Evolutionary conservation across 768 basidiomycete genomes (phyloP).

Genomic region (Coprinellus micaceus): DNA sequence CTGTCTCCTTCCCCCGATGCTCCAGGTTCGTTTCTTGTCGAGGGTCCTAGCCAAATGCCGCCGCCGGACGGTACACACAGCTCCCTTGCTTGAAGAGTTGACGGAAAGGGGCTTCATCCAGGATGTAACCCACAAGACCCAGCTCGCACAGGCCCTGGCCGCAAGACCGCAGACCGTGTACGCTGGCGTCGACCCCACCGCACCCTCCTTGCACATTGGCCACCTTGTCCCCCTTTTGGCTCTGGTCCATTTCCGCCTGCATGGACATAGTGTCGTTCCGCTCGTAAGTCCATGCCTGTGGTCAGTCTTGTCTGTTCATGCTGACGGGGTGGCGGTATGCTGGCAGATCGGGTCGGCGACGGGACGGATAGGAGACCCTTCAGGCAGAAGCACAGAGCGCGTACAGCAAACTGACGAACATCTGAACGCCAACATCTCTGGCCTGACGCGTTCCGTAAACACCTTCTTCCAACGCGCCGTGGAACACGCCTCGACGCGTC

Average conservation of each 20-base stretch:
- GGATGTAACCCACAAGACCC: conserved; percentile 43
- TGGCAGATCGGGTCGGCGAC: conserved; percentile 91
- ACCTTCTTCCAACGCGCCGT: conserved; percentile 68
- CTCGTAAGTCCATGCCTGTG: conserved; percentile 53
- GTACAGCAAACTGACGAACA: conserved; percentile 56
- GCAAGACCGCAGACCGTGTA: conserved; percentile 59
- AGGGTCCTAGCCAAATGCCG: conserved; percentile 2
- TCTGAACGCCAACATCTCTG: conserved; percentile 61
- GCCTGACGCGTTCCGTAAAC: conserved; percentile 62
- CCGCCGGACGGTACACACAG: conserved; percentile 2
- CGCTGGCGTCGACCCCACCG: conserved; percentile 91
- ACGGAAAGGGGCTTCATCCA: conserved; percentile 45
- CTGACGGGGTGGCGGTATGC: background rate
- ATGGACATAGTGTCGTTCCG: conserved; percentile 80
- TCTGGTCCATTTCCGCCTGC: conserved; percentile 80
- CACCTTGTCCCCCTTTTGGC: conserved; percentile 88
- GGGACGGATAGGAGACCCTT: conserved; percentile 95
- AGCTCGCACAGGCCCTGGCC: conserved; percentile 35
- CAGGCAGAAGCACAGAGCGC: conserved; percentile 82
- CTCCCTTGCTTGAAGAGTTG: conserved; percentile 39
- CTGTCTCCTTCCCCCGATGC: conserved; percentile 7
- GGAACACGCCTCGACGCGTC: conserved; percentile 49
- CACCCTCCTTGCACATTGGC: conserved; percentile 85
- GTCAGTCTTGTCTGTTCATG: conserved; percentile 1
- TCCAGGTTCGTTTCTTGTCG: conserved; percentile 9